Evolutionary conservation across 2,329 filamentous ascomycete species (phyloP), one percentile per base, ranked within the genome.

Genomic region (Colletotrichum cereale): DNA sequence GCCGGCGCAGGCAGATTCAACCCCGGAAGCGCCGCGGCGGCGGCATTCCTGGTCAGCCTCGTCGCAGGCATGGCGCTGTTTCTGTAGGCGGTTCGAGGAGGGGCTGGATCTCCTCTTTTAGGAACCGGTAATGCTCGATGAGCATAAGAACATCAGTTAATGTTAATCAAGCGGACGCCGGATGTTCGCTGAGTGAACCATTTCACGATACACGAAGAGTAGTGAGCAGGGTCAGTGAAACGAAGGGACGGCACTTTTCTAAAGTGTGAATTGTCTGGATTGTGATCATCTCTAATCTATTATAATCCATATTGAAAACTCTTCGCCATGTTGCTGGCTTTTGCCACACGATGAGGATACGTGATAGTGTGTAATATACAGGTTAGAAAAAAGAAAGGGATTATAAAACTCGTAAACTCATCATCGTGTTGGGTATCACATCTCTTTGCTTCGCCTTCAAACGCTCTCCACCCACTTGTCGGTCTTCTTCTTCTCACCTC

Each of bases 401-500:
- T 16, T 42, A 18, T n/a, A 34, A 12, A 61, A 60, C n/a, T 67
- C 66, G 26, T 67, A 26, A 26, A 8, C 48, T 64, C 66, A 5
- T 64, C 58, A 67, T n/a, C 26, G 38, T 29, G 26, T 24, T 36
- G 21, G 16, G 24, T 26, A 50, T 52, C 52, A 1, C 1, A 11
- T 67, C 26, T 26, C 5, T 38, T 34, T 0, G 11, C 26, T 21
- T 21, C n/a, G 7, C 3, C 18, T 24, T 5, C 14, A 65, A 24
- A 65, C 62, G 10, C 55, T 63, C 44, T 70, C 67, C 26, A 70
- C 62, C 67, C 67, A 70, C 8, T 38, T 47, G 14, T 58, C 67
- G 3, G 44, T 38, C 40, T 58, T 42, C 36, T 69, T 69, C 67
- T 70, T 58, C 53, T 69, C 55, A 14, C 8, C 21, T 3, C 40